Evolutionary conservation across 2,329 filamentous ascomycete genomes (phyloP).

Genomic region (Gremmenia infestans): DNA sequence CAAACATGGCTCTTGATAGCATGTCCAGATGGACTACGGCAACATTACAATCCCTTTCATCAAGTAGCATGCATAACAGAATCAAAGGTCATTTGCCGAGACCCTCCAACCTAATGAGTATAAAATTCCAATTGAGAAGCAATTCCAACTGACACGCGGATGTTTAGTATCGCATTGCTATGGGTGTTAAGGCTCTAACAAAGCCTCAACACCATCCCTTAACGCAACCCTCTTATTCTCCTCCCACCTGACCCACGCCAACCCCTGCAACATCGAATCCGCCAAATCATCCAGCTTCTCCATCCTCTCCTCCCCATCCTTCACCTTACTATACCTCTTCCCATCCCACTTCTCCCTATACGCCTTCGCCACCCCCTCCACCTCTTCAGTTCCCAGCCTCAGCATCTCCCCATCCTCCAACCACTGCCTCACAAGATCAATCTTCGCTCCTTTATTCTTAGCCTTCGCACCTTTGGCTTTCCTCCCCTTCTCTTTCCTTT

Average conservation of each 20-base stretch:
- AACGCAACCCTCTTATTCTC: conserved; percentile 43
- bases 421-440: conserved; percentile 56
- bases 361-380: conserved; percentile 32
- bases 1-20: no score
- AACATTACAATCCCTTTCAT: no score
- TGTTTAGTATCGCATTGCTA: neutral
- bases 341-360: conserved; percentile 34
- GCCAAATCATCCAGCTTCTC: conserved; percentile 77
- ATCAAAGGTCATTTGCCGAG: no score
- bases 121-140: no score
- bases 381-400: conserved; percentile 30
- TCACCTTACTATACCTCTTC: conserved; percentile 20
- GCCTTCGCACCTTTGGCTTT: conserved; percentile 39
- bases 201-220: conserved; percentile 28
- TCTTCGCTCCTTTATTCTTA: conserved; percentile 54
- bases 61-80: no score
- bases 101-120: no score
- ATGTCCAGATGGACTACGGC: no score
- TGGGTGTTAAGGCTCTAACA: conserved; percentile 17
- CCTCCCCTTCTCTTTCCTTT: conserved; percentile 29
- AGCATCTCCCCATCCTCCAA: conserved; percentile 34
- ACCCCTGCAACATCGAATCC: conserved; percentile 72
- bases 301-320: conserved; percentile 28
- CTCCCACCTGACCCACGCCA: conserved; percentile 75
- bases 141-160: no score